These are phyloP conservation scores for Aspergillus cristatus DNA, from an alignment of 495 filamentous ascomycete genomes.

Conservation along the genomic window DNA sequence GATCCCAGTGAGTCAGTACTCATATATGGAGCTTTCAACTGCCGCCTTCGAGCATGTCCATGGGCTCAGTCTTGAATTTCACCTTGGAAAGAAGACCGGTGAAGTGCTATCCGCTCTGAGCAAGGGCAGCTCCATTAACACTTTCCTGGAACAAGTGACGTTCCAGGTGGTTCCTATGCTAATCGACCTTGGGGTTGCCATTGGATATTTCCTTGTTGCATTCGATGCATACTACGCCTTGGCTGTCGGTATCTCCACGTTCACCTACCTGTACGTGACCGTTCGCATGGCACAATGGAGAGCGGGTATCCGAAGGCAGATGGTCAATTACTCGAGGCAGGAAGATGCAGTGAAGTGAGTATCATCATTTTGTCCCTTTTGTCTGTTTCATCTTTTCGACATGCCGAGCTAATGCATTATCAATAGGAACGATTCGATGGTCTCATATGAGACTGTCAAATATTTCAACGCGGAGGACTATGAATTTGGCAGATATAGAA, in stretches of 20 bases:
- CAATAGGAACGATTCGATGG: conserved; percentile 82
- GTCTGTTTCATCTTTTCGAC: background rate
- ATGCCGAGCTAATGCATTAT: conserved; percentile 34
- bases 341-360: conserved; percentile 83
- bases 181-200: conserved; percentile 77
- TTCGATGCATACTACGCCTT: conserved; percentile 92
- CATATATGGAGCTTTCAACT: conserved; percentile 87
- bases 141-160: conserved; percentile 89
- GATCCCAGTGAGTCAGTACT: conserved; percentile 95
- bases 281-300: conserved; percentile 93
- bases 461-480: conserved; percentile 97
- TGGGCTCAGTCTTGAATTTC: conserved; percentile 88
- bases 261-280: conserved; percentile 90
- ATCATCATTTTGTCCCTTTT: background rate
- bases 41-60: conserved; percentile 97
- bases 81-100: conserved; percentile 91
- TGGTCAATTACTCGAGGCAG: conserved; percentile 88
- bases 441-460: conserved; percentile 96
- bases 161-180: conserved; percentile 95
- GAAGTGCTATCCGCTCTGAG: conserved; percentile 91
- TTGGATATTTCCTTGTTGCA: conserved; percentile 69
- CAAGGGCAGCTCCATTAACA: conserved; percentile 93
- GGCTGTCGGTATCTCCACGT: conserved; percentile 83
- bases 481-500: conserved; percentile 79
- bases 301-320: conserved; percentile 78